Percentiles rank a stretch among this genome's conserved stretches.
These are phyloP conservation scores for Polygonum maritimum DNA, from an alignment of 148 eudicot genomes.

Conservation along the genomic window DNA sequence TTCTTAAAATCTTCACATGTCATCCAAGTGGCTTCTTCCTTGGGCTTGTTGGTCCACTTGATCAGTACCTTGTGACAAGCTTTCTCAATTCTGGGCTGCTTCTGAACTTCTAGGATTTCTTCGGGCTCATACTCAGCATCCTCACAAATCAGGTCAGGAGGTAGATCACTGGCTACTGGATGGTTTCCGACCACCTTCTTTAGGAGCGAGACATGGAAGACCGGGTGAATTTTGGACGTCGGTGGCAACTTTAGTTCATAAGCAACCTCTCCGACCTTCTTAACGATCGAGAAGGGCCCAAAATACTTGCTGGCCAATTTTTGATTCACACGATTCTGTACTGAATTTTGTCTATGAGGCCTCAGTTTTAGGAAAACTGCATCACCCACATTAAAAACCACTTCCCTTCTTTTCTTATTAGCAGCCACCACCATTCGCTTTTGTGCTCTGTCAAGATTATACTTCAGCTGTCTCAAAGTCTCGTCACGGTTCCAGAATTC, in stretches of 20 bases:
- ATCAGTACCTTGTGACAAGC: neutral
- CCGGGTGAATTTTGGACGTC: neutral
- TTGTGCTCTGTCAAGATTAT: neutral
- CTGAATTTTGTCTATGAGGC: neutral
- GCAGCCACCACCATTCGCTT: too few species aligned
- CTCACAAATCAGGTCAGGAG: neutral
- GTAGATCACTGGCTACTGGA: neutral
- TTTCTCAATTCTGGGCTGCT: neutral
- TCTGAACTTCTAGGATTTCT: neutral
- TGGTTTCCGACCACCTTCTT: neutral
- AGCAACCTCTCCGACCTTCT: neutral
- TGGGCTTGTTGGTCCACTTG: too few species aligned
- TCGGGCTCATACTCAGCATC: neutral
- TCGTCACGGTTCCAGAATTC: neutral
- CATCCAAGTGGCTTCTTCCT: too few species aligned
- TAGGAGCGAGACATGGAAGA: neutral
- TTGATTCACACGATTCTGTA: too few species aligned
- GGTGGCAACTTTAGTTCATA: neutral
- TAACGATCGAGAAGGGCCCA: neutral
- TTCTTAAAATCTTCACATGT: too few species aligned
- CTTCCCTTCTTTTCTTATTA: neutral
- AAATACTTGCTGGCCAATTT: neutral
- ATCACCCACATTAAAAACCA: neutral
- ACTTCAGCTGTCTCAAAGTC: too few species aligned
- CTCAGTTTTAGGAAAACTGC: neutral